A percentile compares a stretch with the other conserved stretches of the same genome.
Evolutionary conservation across 2,329 filamentous ascomycete genomes (phyloP).

Genomic region (Arthrobotrys sphaeroides): DNA sequence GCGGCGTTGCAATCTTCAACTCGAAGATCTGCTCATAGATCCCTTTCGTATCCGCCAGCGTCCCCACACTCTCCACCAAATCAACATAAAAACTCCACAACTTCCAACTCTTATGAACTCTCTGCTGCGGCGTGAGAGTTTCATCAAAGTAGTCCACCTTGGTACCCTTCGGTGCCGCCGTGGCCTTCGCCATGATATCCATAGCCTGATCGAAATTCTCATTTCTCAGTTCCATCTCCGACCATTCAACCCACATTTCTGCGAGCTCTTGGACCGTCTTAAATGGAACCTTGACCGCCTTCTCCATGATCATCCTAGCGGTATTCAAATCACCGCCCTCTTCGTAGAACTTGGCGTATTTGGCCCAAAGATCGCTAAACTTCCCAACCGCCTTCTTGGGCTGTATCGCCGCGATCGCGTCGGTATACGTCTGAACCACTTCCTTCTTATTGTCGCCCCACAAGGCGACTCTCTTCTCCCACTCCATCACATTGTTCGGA

Average conservation of each 20-base stretch:
- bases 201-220: conserved; percentile 96
- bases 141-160: conserved; percentile 99
- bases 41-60: conserved; percentile 88
- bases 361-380: conserved; percentile 94
- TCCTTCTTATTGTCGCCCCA: conserved; percentile 95
- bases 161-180: conserved; percentile 95
- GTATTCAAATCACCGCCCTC: conserved; percentile 82
- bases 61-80: conserved; percentile 91
- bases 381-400: conserved; percentile 93
- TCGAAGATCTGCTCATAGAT: conserved; percentile 98
- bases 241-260: conserved; percentile 99
- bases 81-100: conserved; percentile 99
- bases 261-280: conserved; percentile 96
- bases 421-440: conserved; percentile 91
- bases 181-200: conserved; percentile 95
- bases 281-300: conserved; percentile 96
- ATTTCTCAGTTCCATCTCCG: conserved; percentile 94
- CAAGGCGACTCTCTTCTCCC: conserved; percentile 94
- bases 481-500: conserved; percentile 93
- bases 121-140: conserved; percentile 88
- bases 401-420: conserved; percentile 89
- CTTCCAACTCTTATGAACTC: conserved; percentile 99
- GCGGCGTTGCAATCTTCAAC: conserved; percentile 94
- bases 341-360: conserved; percentile 98
- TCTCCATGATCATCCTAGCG: conserved; percentile 93